Evolutionary conservation across 2,329 filamentous ascomycete genomes (phyloP), one percentile per base, ranked within the genome.

Genomic region (Botrytis byssoidea): DNA sequence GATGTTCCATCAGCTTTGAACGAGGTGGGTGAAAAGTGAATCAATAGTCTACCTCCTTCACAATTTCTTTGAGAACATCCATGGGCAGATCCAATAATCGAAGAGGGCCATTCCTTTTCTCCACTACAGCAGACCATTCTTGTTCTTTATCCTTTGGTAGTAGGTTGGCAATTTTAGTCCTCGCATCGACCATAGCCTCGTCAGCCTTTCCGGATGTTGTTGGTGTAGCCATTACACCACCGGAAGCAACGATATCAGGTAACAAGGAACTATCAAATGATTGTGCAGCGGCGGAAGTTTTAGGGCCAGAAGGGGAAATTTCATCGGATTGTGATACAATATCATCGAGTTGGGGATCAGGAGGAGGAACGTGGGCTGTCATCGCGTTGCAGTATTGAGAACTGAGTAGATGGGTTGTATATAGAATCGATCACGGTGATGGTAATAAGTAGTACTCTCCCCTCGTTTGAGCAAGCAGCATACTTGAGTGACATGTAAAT

Each of bases 11-110:
- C 37, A 69, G 74, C 51, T 71, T 32, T 32, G 37, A n/a, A 32
- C n/a, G n/a, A 44, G 22, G n/a, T 42, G 40, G 29, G 44, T 29
- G 29, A 20, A 51, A 37, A 35, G n/a, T 70, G 16, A 64, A 55
- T 55, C 48, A 55, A 59, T 61, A 61, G 78, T 84, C 80, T 84
- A 90, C 92, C 87, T 96, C 91, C 83, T 92, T 92, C 72, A 95
- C 88, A 74, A 96, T 93, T 78, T 93, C 87, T 77, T 92, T 92
- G 61, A 96, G 83, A 32, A 96, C 87, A 80, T 96, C 93, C 74
- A 94, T 85, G 1, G 93, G 93, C 32, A 96, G 85, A 80, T 95
- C 92, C 40, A 96, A 85, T 66, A 96, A 84, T 51, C 86, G 86
- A 74, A 94, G 84, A 37, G 90, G 89, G 57, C 85, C 85, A 74